Evolutionary conservation across 1,284 basidiomycete genomes (phyloP).

Genomic region (Apiotrichum akiyoshidainum): DNA sequence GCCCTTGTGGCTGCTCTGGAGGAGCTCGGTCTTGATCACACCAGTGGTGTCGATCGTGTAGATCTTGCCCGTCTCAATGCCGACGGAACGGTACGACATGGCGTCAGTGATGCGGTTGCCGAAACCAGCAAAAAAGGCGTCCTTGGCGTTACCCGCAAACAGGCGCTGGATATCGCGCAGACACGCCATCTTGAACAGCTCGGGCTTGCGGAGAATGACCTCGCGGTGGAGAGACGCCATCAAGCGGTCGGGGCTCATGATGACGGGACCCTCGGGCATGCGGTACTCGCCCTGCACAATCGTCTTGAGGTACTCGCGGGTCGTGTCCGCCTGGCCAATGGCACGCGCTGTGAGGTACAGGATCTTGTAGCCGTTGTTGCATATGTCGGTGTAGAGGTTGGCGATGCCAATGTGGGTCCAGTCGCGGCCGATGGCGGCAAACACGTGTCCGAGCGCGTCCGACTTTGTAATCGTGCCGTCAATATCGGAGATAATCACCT

Average conservation of each 20-base stretch:
- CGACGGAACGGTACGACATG: slow-evolving; percentile 91
- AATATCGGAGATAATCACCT: slow-evolving; percentile 93
- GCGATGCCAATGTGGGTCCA: slow-evolving; percentile 99
- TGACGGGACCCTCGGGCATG: slow-evolving; percentile 94
- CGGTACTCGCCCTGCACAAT: slow-evolving; percentile 95
- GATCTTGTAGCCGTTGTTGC: slow-evolving; percentile 94
- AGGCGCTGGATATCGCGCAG: slow-evolving; percentile 90
- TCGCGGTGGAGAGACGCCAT: slow-evolving; percentile 94
- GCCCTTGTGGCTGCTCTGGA: slow-evolving; percentile 94
- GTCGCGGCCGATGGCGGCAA: slow-evolving; percentile 98
- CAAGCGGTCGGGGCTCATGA: slow-evolving; percentile 96
- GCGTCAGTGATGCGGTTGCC: slow-evolving; percentile 99
- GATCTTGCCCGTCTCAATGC: slow-evolving; percentile 88
- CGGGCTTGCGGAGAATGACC: slow-evolving; percentile 98
- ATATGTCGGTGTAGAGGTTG: slow-evolving; percentile 96
- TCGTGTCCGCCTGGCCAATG: slow-evolving; percentile 97
- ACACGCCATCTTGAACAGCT: slow-evolving; percentile 99
- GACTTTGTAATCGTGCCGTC: slow-evolving; percentile 99
- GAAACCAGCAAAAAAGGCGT: slow-evolving; percentile 91
- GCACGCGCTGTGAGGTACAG: slow-evolving; percentile 97
- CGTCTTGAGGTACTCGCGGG: slow-evolving; percentile 88
- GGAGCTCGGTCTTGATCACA: slow-evolving; percentile 94
- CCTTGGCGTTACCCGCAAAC: slow-evolving; percentile 69
- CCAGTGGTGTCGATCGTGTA: slow-evolving; percentile 96
- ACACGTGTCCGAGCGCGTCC: slow-evolving; percentile 94